A percentile compares a stretch with the other conserved stretches of the same genome.
These are phyloP conservation scores for Botryobasidium botryosum DNA, from an alignment of 768 basidiomycete species.

Conservation along the genomic window DNA sequence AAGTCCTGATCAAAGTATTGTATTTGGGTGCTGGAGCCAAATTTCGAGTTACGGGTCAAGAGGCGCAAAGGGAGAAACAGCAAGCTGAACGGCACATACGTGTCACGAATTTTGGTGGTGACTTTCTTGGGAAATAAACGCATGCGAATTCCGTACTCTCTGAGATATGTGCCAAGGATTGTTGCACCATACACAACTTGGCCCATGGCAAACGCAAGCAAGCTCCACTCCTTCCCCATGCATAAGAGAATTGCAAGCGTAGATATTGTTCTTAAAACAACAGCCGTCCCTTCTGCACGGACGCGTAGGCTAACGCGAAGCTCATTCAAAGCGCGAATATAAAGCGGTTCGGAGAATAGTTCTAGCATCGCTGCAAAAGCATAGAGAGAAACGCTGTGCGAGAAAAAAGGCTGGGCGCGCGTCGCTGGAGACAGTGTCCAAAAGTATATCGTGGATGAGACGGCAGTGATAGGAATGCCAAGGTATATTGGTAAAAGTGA, in stretches of 20 bases:
- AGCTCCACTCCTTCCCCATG: constrained; percentile 30
- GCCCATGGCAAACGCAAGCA: constrained; percentile 75
- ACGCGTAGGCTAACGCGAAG: constrained; percentile 56
- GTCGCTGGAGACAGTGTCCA: constrained; percentile 36
- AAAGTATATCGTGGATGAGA: constrained; percentile 37
- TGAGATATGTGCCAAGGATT: constrained; percentile 40
- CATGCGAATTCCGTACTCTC: constrained; percentile 24
- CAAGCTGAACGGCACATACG: constrained; percentile 21
- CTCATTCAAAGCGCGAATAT: constrained; percentile 55
- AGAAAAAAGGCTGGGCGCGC: constrained; percentile 45
- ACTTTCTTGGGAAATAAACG: constrained; percentile 21
- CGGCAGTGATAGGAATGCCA: constrained; percentile 46
- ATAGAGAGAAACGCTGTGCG: constrained; percentile 47
- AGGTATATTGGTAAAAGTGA: constrained; percentile 47
- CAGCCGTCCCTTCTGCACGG: constrained; percentile 70
- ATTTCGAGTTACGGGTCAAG: no score
- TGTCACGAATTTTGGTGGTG: constrained; percentile 13
- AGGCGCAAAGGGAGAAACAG: no score
- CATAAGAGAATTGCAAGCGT: constrained; percentile 50
- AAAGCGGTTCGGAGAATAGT: constrained; percentile 67
- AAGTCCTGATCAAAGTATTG: constrained; percentile 30
- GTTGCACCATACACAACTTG: constrained; percentile 56
- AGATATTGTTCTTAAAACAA: constrained; percentile 50
- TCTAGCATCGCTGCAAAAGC: constrained; percentile 59
- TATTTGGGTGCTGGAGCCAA: no score